A percentile compares a stretch with the other conserved stretches of the same genome.
Conservation (phyloP, 805 yeast genomes). For the Myxozyma mucilagina region DNA sequence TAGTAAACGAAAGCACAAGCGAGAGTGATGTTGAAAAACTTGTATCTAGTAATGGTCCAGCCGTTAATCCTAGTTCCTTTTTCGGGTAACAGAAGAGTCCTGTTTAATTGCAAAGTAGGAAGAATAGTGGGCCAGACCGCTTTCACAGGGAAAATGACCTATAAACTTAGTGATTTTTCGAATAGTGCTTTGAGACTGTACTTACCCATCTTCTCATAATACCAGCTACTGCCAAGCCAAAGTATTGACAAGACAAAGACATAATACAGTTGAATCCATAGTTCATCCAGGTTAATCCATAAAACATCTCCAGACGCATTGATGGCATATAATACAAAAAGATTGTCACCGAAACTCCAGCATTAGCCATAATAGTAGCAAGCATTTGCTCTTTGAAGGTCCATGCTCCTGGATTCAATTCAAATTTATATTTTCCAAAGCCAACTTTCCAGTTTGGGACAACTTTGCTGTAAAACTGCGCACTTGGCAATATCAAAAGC, state of each 20-base stretch:
- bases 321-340: too few species aligned
- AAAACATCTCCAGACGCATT: too few species aligned
- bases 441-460: conserved; percentile 17
- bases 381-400: too few species aligned
- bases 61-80: conserved; percentile 49
- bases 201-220: too few species aligned
- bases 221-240: conserved; percentile 57
- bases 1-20: conserved; percentile 49
- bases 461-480: conserved; percentile 40
- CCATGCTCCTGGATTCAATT: too few species aligned
- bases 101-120: conserved; percentile 58
- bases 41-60: conserved; percentile 58
- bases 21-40: conserved; percentile 49
- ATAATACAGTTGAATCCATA: too few species aligned
- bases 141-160: conserved; percentile 50
- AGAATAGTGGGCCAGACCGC: conserved; percentile 60
- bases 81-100: conserved; percentile 21
- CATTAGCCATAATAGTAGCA: too few species aligned
- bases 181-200: too few species aligned
- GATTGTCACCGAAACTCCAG: too few species aligned
- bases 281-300: too few species aligned
- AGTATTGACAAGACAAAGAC: too few species aligned
- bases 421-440: conserved; percentile 55
- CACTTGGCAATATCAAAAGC: conserved; percentile 64
- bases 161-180: conserved; percentile 58